A percentile compares a stretch with the other conserved stretches of the same genome.
These are phyloP conservation scores for Wickerhamomyces bisporus DNA, from an alignment of 805 yeast species.

Conservation along the genomic window DNA sequence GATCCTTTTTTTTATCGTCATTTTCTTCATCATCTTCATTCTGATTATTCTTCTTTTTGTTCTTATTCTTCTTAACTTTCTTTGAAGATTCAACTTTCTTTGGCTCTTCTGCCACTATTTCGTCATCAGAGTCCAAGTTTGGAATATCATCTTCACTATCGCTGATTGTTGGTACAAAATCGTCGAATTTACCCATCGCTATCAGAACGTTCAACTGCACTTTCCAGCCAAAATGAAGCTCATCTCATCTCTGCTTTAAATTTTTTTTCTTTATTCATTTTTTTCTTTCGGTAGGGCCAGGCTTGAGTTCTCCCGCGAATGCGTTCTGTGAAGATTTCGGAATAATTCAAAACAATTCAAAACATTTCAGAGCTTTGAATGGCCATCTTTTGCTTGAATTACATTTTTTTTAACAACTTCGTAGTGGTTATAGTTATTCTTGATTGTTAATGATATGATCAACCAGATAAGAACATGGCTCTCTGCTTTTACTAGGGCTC, in stretches of 20 bases:
- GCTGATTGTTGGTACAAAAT: constrained; percentile 68
- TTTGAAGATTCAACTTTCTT: constrained; percentile 19
- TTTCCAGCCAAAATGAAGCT: no score
- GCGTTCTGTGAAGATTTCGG: no score
- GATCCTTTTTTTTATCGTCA: constrained; percentile 43
- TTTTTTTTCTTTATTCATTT: constrained; percentile 10
- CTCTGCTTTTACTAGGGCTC: constrained; percentile 2
- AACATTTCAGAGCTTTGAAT: no score
- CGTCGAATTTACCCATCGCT: constrained; percentile 34
- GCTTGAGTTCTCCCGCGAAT: no score
- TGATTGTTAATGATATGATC: background rate
- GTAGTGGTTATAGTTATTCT: no score
- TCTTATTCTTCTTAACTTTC: constrained; percentile 19
- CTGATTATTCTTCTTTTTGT: constrained; percentile 22
- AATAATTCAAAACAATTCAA: no score
- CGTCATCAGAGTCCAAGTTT: constrained; percentile 45
- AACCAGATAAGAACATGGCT: background rate
- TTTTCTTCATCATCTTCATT: constrained; percentile 23
- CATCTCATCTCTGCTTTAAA: constrained; percentile 15
- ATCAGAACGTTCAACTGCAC: background rate
- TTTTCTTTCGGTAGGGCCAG: background rate
- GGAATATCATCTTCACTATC: constrained; percentile 72
- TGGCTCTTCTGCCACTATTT: constrained; percentile 13
- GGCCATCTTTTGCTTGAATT: no score
- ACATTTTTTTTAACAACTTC: no score